Evolutionary conservation across 139 green algal genomes (phyloP), one percentile per base, ranked within the genome.

Genomic region (Coelastrella sp.): DNA sequence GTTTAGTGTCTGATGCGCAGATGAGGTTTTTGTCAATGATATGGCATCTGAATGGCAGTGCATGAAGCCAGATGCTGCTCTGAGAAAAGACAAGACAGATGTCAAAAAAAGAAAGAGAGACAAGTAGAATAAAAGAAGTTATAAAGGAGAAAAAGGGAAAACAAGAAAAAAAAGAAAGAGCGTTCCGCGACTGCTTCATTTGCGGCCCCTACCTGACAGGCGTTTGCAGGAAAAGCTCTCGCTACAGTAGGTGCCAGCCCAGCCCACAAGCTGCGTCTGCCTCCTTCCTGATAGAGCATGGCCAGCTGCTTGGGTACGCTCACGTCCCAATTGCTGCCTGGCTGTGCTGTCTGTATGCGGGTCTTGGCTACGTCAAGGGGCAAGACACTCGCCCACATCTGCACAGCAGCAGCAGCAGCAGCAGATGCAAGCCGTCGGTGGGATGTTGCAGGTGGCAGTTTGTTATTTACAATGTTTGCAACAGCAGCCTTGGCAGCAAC

Each of bases 311-410:
- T 57, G 22, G 83, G 24, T 5, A 98, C 78, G 0, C 94, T 82
- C 5, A 93, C 91, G 49, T 97, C 95, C 80, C 92, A 90, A 7
- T 57, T 9, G 19, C 61, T 89, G 8, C 96, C 95, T 7, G 95
- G 95, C 49, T 73, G 83, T 0, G 96, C 96, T 0, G 93, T 94
- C 82, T 98, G 96, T 6, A 98, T 94, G 63, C 96, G 91, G 5
- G 95, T 98, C 88, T 98, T 98, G 75, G 95, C 95, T 0, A 96
- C 93, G 78, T 98, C 96, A 1, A 98, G 89, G 6, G 96, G 96
- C 68, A 98, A 89, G 11, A 98, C 93, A 49, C 25, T 73, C 19
- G 76, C 76, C 95, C 95, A 96, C 95, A 96, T 96, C 90, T 94
- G 89, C 14, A 56, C 78, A 84, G 22, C 20, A 84, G 78, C 78